Base-by-base conservation (phyloP, 2,329 filamentous ascomycete species). In the Sclerotinia minor region DNA sequence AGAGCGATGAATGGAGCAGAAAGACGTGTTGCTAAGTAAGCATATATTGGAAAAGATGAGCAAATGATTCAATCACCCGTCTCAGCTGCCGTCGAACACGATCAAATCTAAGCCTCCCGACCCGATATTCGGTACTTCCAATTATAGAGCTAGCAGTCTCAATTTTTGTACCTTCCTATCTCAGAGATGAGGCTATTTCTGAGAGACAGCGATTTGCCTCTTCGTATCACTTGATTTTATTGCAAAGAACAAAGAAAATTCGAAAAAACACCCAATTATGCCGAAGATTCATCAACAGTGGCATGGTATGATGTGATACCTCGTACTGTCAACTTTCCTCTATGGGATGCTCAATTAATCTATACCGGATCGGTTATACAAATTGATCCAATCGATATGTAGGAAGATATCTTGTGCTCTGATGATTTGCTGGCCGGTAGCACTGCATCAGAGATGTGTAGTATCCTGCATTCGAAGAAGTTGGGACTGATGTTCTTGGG, bases 211-310 rank as follows among this genome's bases (percentile, higher is more conserved):
- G 19, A 11, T 57, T 57, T 57, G 63, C 9, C 21, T 35, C 29
- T 32, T 57, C 21, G 50, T 57, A 57, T 55, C 45, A 38, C 32
- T 61, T 32, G 45, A 38, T 35, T 50, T 49, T 29, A 8, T 35
- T 49, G 44, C 29, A 19, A 17, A 49, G 44, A 60, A 49, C 19
- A 21, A 61, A 45, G 15, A 26, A 19, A 21, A 5, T 19, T 3
- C 1, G 13, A 52, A 21, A 41, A 52, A 15, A 38, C n/a, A 53
- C 47, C 21, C 47, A 41, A 8, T 41, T 26, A 7, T 64, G 7
- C 60, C 32, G 60, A 64, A 41, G 60, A 64, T n/a, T 54, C 60
- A 54, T 54, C 32, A 54, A 54, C n/a, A 54, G 60, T 64, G 60
- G 47, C 24, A 64, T 49, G 44, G 29, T 49, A 50, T 61, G n/a